Evolutionary conservation across 805 yeast species (phyloP).

Genomic region (Myxozyma geophila): DNA sequence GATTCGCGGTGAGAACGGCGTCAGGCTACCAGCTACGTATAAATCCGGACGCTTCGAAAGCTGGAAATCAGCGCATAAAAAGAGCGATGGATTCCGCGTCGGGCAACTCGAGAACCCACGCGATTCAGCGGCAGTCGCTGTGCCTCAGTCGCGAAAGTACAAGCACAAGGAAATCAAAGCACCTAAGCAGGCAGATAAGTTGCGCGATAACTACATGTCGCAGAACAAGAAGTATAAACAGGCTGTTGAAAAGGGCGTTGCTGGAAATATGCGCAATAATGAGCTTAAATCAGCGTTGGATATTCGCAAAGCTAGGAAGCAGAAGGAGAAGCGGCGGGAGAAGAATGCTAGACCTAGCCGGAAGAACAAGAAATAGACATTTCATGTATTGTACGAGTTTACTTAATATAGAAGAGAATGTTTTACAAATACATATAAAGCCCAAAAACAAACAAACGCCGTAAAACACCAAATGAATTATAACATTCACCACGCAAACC

Average conservation of each 20-base stretch:
- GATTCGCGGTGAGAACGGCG: slow-evolving; percentile 94
- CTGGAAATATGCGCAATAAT: slow-evolving; percentile 45
- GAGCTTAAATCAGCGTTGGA: slow-evolving; percentile 74
- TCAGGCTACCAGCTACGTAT: slow-evolving; percentile 86
- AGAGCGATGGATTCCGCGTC: slow-evolving; percentile 41
- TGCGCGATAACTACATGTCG: slow-evolving; percentile 79
- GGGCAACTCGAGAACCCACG: slow-evolving; percentile 45
- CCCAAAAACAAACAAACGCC: background rate
- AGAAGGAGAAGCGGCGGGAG: slow-evolving; percentile 70
- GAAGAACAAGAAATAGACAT: slow-evolving; percentile 38
- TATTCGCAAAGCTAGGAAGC: slow-evolving; percentile 75
- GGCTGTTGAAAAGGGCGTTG: slow-evolving; percentile 75
- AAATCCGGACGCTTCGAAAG: slow-evolving; percentile 89
- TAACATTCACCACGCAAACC: slow-evolving; percentile 81
- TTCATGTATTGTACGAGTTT: background rate
- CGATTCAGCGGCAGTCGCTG: slow-evolving; percentile 35
- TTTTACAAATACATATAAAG: background rate
- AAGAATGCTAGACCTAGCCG: slow-evolving; percentile 83
- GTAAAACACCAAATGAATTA: background rate
- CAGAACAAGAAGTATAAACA: slow-evolving; percentile 82
- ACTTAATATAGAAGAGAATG: background rate
- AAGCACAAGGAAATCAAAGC: slow-evolving; percentile 76
- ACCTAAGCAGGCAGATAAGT: slow-evolving; percentile 89
- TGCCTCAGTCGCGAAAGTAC: slow-evolving; percentile 48
- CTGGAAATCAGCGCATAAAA: slow-evolving; percentile 62